phyloP scores from a whole-genome alignment of 768 basidiomycete species.

The Phylloporus scabripes region DNA sequence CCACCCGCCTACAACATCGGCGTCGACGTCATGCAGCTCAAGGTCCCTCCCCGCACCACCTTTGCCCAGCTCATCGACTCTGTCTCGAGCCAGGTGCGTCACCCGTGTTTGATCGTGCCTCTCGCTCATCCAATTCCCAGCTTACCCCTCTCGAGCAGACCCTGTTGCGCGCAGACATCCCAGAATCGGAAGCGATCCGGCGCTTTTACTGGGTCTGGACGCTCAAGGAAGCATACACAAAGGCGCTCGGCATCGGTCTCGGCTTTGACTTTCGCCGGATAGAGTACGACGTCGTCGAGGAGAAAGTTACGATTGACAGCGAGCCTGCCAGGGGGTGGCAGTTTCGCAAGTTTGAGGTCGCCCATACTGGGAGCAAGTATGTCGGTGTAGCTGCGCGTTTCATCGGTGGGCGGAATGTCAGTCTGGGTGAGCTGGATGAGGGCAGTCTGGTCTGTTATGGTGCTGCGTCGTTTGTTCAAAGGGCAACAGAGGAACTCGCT shows the following conservation, averaged over 20 bases:
- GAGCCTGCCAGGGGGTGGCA: conserved; percentile 54
- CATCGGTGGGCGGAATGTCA: conserved; percentile 37
- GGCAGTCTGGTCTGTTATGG: conserved; percentile 42
- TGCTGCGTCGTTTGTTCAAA: conserved; percentile 45
- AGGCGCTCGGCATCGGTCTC: conserved; percentile 77
- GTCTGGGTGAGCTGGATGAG: conserved; percentile 30
- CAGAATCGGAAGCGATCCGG: conserved; percentile 48
- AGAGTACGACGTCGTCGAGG: conserved; percentile 55
- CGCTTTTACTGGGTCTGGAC: conserved; percentile 85
- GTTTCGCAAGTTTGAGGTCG: conserved; percentile 57
- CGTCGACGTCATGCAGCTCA: conserved; percentile 77
- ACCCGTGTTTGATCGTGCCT: neutral
- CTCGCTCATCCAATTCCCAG: conserved; percentile 25
- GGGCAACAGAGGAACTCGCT: conserved; percentile 39
- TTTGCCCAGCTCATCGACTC: conserved; percentile 57
- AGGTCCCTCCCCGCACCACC: conserved; percentile 52
- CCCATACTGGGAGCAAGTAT: conserved; percentile 48
- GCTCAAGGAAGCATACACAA: conserved; percentile 87
- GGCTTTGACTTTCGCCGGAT: conserved; percentile 78
- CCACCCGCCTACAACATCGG: conserved; percentile 58
- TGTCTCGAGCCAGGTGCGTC: conserved; percentile 58
- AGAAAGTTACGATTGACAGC: conserved; percentile 57
- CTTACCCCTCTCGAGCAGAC: conserved; percentile 37
- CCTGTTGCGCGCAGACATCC: conserved; percentile 33
- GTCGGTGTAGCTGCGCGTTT: conserved; percentile 64